Conservation (phyloP, 371 early-diverging fungal species). For the Mortierella sp. region DNA sequence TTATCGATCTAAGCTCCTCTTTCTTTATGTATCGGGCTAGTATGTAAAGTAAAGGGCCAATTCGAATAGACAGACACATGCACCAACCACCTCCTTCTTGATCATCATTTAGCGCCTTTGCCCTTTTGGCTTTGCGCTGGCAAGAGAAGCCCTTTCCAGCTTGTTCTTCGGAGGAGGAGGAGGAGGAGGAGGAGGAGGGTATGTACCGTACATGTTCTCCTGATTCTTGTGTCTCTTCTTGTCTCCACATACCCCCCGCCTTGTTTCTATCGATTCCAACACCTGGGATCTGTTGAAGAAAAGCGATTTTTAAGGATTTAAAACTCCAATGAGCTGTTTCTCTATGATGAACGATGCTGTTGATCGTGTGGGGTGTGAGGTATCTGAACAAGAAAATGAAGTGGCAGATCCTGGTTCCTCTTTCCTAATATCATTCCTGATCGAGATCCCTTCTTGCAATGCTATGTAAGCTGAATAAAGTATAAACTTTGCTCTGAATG, state of each 20-base stretch:
- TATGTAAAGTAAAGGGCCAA: not conserved
- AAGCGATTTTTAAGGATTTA: no score
- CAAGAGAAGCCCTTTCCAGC: no score
- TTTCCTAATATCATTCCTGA: not conserved
- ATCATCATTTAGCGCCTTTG: not conserved
- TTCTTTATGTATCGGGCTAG: not conserved
- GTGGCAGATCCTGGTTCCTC: not conserved
- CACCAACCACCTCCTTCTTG: not conserved
- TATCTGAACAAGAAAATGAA: not conserved
- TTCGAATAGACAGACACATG: not conserved
- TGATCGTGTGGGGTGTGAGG: not conserved
- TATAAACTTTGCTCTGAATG: not conserved
- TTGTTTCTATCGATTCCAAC: no score
- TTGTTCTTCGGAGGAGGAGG: not conserved
- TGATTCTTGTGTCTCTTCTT: not conserved
- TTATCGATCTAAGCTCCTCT: slow-evolving; percentile 3
- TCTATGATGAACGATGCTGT: not conserved
- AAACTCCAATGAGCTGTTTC: not conserved
- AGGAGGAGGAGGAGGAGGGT: no score
- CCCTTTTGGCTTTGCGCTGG: not conserved
- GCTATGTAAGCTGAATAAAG: not conserved
- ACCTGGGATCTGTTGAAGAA: no score
- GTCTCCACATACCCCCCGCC: no score
- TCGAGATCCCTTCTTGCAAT: not conserved
- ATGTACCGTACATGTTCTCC: not conserved